Percentiles rank a stretch among this genome's conserved stretches.
These are phyloP conservation scores for Mentha longifolia DNA, from an alignment of 257 asterid genomes.

Conservation along the genomic window DNA sequence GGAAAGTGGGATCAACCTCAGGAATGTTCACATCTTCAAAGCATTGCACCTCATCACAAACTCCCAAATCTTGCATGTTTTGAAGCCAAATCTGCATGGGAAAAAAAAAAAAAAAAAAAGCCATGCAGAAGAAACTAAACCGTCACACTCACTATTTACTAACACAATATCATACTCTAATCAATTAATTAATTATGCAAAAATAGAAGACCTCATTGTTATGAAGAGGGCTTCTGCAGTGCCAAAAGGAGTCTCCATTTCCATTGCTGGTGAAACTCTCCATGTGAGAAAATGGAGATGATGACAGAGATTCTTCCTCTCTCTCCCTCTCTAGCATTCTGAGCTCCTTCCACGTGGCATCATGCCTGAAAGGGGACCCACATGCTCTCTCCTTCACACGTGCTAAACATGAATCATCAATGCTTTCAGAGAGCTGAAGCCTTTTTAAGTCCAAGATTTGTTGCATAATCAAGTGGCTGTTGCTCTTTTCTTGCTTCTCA, in stretches of 20 bases:
- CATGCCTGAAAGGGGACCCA: slow-evolving; percentile 36
- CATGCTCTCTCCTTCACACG: slow-evolving; percentile 37
- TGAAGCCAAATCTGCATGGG: slow-evolving; percentile 87
- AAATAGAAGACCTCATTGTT: slow-evolving; percentile 57
- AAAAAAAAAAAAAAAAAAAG: too few relatives aligned
- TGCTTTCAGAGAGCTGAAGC: slow-evolving; percentile 56
- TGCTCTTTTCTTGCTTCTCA: slow-evolving; percentile 31
- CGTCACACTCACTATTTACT: too few relatives aligned
- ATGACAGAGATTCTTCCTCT: slow-evolving; percentile 44
- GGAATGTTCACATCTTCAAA: slow-evolving; percentile 72
- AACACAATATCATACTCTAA: neutral
- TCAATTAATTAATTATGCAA: neutral
- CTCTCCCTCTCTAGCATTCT: slow-evolving; percentile 35
- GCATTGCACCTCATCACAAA: slow-evolving; percentile 62
- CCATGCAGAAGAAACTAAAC: too few relatives aligned
- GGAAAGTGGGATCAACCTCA: slow-evolving; percentile 79
- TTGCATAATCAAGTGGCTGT: slow-evolving; percentile 49
- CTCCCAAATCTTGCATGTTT: slow-evolving; percentile 85
- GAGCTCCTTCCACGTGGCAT: slow-evolving; percentile 36
- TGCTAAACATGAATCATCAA: slow-evolving; percentile 33
- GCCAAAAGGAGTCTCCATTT: slow-evolving; percentile 64
- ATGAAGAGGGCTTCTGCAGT: slow-evolving; percentile 56
- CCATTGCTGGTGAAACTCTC: slow-evolving; percentile 43
- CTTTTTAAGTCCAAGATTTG: slow-evolving; percentile 67
- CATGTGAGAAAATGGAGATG: slow-evolving; percentile 47